Base-by-base conservation (phyloP, 352 stramenopile genomes). In the Phytophthora lateralis region DNA sequence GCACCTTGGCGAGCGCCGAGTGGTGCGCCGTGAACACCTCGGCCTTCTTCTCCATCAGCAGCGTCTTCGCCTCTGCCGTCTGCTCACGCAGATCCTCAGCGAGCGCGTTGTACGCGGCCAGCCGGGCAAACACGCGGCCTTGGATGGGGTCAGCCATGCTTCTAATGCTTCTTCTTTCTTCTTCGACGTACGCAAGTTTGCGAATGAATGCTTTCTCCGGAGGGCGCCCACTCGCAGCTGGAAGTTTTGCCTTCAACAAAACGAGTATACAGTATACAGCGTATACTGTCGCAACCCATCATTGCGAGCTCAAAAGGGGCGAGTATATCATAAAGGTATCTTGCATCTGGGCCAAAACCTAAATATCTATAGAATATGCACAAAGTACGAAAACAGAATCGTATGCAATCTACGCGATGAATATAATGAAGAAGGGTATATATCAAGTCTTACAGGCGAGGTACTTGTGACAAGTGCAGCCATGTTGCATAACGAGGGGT, bases 21-120 rank as follows among this genome's bases (percentile, higher is more conserved):
- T 80, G 69, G 56, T 80, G 69, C 41, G 42, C 18, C 34, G 70
- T 76, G 57, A 80, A 76, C 15, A 73, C 45, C n/a, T 76, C 68
- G 18, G 57, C 59, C 56, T 83, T 76, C 54, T 78, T 77, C 39
- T 76, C 67, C 27, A 53, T 75, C 44, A 86, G 56, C 24, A 72
- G 44, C 64, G 64, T 69, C 58, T 76, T 48, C 15, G 68, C 72
- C 8, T 42, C 60, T 15, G 34, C 50, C 57, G 63, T 55, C 47
- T 73, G 71, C 52, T 66, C 71, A 24, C 60, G 57, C 26, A 80
- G 50, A 37, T 80, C 68, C 20, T 66, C 60, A 14, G 58, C 34
- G 17, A 80, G 64, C 20, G 45, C 46, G 6, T 55, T 61, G 42
- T 60, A 80, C 44, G 54, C 45, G 32, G 42, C 30, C 15, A 57